Percentiles rank a stretch among this genome's conserved stretches.
phyloP scores from a whole-genome alignment of 768 basidiomycete species.

The Rhodotorula diobovata region DNA sequence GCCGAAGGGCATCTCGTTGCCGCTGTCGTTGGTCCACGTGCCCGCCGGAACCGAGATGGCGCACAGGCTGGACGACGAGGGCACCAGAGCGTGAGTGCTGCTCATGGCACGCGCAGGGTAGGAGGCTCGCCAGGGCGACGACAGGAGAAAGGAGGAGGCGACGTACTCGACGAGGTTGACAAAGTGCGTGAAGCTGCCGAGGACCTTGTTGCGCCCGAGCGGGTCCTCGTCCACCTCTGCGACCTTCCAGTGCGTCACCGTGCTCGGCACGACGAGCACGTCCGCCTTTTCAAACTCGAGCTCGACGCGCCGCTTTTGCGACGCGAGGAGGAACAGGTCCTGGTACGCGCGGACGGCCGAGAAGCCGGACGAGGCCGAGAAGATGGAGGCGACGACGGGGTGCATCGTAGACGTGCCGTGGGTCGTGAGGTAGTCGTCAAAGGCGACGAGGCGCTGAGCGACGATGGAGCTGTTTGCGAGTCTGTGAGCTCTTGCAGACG shows the following conservation, averaged over 20 bases:
- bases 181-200: slow-evolving; percentile 14
- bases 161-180: slow-evolving; percentile 15
- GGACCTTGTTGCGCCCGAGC: slow-evolving; percentile 8
- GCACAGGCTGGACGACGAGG: background rate
- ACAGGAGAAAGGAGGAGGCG: too few relatives aligned
- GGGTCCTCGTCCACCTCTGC: slow-evolving; percentile 13
- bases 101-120: too few relatives aligned
- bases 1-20: slow-evolving; percentile 13
- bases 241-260: slow-evolving; percentile 3
- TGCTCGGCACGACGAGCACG: slow-evolving; percentile 17
- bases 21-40: background rate
- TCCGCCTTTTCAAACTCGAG: slow-evolving; percentile 8
- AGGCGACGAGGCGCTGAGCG: slow-evolving; percentile 7
- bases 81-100: too few relatives aligned
- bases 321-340: slow-evolving; percentile 3
- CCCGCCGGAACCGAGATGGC: slow-evolving; percentile 8
- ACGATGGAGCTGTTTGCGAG: slow-evolving; percentile 9
- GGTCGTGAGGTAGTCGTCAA: slow-evolving; percentile 4
- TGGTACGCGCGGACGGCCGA: slow-evolving; percentile 2
- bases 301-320: background rate
- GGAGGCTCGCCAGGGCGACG: too few relatives aligned
- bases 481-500: background rate
- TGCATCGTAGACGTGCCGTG: slow-evolving; percentile 1
- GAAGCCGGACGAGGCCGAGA: slow-evolving; percentile 1
- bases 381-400: slow-evolving; percentile 8